Evolutionary conservation across 441 rosid genomes (phyloP).

Genomic region (Lepidium campestre): DNA sequence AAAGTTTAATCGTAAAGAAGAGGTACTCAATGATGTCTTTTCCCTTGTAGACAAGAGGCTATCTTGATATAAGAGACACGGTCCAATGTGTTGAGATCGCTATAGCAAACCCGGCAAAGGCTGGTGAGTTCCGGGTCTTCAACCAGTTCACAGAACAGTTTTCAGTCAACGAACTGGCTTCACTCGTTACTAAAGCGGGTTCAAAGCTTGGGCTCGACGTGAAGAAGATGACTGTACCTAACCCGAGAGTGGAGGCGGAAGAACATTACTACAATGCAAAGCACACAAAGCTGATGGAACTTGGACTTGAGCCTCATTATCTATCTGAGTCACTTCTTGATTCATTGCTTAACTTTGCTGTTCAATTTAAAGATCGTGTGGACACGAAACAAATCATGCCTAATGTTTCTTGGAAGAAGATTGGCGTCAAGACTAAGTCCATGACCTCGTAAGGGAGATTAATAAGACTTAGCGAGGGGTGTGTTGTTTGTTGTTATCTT

Average conservation of each 20-base stretch:
- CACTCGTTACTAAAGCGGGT: constrained; percentile 82
- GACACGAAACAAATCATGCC: constrained; percentile 94
- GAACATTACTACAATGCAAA: constrained; percentile 97
- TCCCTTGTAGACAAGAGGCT: constrained; percentile 81
- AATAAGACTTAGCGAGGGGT: background rate
- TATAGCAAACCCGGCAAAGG: constrained; percentile 79
- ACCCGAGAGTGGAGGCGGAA: constrained; percentile 95
- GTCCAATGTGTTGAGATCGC: constrained; percentile 96
- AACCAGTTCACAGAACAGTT: constrained; percentile 96
- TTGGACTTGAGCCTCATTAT: constrained; percentile 86
- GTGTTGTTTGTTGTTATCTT: constrained; percentile 10
- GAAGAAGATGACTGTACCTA: constrained; percentile 64
- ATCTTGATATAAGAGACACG: constrained; percentile 94
- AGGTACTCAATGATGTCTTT: background rate
- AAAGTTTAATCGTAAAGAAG: background rate
- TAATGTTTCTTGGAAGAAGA: constrained; percentile 79
- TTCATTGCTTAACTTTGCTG: constrained; percentile 78
- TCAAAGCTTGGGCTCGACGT: constrained; percentile 76
- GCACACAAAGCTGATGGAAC: constrained; percentile 85
- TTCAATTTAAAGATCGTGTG: constrained; percentile 72
- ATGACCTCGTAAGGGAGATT: constrained; percentile 33
- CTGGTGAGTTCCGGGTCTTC: constrained; percentile 85
- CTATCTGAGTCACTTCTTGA: constrained; percentile 87
- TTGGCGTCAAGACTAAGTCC: constrained; percentile 74
- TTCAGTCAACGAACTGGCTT: constrained; percentile 82